Percentiles rank a stretch among this genome's conserved stretches.
Conservation (phyloP, 148 eudicot genomes). For the Silene uniflora region DNA sequence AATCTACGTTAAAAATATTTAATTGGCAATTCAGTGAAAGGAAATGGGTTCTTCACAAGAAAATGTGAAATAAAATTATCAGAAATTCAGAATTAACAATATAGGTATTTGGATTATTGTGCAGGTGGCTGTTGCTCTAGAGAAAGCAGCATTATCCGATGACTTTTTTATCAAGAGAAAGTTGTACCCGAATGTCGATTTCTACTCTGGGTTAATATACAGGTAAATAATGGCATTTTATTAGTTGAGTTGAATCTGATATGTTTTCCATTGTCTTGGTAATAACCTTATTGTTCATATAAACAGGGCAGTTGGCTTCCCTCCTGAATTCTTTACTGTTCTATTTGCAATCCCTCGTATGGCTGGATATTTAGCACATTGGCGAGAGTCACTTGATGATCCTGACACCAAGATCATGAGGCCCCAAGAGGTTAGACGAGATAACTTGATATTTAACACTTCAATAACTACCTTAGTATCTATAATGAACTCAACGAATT, state of each 20-base stretch:
- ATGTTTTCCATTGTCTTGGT: not conserved
- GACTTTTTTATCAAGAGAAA: constrained; percentile 88
- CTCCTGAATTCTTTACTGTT: constrained; percentile 90
- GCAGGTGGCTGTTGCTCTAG: constrained; percentile 97
- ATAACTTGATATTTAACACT: not conserved
- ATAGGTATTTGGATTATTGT: constrained; percentile 6
- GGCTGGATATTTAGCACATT: constrained; percentile 97
- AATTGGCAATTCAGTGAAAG: too few relatives aligned
- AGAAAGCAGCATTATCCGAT: constrained; percentile 98
- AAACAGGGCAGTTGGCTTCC: constrained; percentile 95
- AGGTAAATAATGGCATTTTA: constrained; percentile 40
- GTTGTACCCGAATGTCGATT: constrained; percentile 96
- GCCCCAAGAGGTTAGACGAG: constrained; percentile 77
- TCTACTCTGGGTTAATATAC: constrained; percentile 96
- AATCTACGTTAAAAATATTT: not conserved
- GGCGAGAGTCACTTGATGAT: constrained; percentile 98
- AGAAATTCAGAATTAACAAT: not conserved
- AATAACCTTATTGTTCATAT: constrained; percentile 10
- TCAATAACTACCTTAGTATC: not conserved
- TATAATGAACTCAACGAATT: not conserved
- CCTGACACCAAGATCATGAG: constrained; percentile 99
- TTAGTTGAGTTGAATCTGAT: not conserved
- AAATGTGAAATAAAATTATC: not conserved
- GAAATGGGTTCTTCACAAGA: not conserved
- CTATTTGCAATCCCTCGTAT: constrained; percentile 97